Conservation (phyloP, 1,284 basidiomycete genomes). For the Ceratobasidium sp. region DNA sequence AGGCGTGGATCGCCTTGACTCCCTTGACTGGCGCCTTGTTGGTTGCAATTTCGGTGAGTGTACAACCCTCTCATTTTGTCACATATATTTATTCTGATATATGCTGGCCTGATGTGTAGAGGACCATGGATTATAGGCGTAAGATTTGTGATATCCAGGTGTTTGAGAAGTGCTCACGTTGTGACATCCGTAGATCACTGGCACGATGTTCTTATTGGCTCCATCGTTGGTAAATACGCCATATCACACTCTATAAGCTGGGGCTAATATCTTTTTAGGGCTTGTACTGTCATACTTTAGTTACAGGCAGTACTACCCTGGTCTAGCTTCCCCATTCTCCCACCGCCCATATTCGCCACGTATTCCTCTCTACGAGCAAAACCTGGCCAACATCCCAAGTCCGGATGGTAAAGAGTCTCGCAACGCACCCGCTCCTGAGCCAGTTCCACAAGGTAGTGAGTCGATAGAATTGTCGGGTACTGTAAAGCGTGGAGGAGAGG, state of each 20-base stretch:
- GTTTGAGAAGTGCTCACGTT: neutral
- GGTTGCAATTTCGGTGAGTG: slow-evolving; percentile 76
- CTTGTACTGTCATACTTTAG: slow-evolving; percentile 77
- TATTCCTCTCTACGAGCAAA: slow-evolving; percentile 28
- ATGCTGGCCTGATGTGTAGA: slow-evolving; percentile 47
- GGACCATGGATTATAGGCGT: slow-evolving; percentile 91
- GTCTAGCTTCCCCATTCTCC: slow-evolving; percentile 65
- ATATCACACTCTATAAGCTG: neutral
- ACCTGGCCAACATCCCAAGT: slow-evolving; percentile 16
- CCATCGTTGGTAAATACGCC: slow-evolving; percentile 62
- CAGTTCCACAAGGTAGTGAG: neutral
- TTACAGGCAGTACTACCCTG: slow-evolving; percentile 84
- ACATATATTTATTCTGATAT: neutral
- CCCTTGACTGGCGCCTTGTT: slow-evolving; percentile 84
- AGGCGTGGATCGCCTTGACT: slow-evolving; percentile 83
- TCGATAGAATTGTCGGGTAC: slow-evolving; percentile 30
- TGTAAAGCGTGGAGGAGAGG: slow-evolving; percentile 33
- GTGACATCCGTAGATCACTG: slow-evolving; percentile 71
- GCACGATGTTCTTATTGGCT: slow-evolving; percentile 88
- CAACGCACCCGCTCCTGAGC: neutral
- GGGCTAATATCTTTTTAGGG: slow-evolving; percentile 50
- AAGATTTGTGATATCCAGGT: slow-evolving; percentile 49
- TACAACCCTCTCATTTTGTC: neutral
- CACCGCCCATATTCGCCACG: slow-evolving; percentile 55
- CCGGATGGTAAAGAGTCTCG: neutral